These are phyloP conservation scores for Furcasterigmium furcatum DNA, from an alignment of 2,329 filamentous ascomycete genomes.

Conservation along the genomic window DNA sequence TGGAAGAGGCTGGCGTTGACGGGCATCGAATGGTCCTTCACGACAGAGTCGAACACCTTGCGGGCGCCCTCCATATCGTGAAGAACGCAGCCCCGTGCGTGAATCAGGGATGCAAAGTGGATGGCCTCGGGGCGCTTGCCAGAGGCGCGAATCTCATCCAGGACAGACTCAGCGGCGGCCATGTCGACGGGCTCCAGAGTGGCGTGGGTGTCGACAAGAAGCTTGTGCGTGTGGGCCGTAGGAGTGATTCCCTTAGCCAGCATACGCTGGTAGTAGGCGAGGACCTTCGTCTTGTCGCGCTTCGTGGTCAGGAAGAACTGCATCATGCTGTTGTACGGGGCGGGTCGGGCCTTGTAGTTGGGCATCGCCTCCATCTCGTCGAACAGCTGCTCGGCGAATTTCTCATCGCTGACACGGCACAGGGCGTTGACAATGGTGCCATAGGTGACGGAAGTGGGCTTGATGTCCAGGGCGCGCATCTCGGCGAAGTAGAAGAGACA, in stretches of 20 bases:
- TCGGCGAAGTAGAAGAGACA: constrained; percentile 97
- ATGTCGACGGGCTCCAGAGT: constrained; percentile 91
- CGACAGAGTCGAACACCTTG: constrained; percentile 76
- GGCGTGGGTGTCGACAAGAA: constrained; percentile 91
- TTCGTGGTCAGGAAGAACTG: constrained; percentile 98
- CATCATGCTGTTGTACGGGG: constrained; percentile 99
- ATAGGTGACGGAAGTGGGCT: constrained; percentile 95
- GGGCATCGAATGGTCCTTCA: constrained; percentile 63
- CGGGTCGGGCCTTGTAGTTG: constrained; percentile 97
- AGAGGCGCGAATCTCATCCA: constrained; percentile 71
- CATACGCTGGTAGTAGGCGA: constrained; percentile 96
- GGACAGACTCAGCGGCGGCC: constrained; percentile 77
- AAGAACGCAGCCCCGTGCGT: constrained; percentile 90
- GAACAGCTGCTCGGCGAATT: constrained; percentile 95
- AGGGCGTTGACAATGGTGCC: constrained; percentile 97
- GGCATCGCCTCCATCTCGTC: constrained; percentile 99
- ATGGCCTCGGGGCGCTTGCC: constrained; percentile 83
- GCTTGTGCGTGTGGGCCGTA: constrained; percentile 95
- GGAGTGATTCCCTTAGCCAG: constrained; percentile 80
- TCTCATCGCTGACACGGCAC: constrained; percentile 95
- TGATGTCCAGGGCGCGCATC: constrained; percentile 90
- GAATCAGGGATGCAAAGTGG: constrained; percentile 93
- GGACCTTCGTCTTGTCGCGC: constrained; percentile 89
- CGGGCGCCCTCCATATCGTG: constrained; percentile 87
- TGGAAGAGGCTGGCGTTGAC: constrained; percentile 89